Conservation (phyloP, 108 stramenopile species). For the Cyclotella sp. region DNA sequence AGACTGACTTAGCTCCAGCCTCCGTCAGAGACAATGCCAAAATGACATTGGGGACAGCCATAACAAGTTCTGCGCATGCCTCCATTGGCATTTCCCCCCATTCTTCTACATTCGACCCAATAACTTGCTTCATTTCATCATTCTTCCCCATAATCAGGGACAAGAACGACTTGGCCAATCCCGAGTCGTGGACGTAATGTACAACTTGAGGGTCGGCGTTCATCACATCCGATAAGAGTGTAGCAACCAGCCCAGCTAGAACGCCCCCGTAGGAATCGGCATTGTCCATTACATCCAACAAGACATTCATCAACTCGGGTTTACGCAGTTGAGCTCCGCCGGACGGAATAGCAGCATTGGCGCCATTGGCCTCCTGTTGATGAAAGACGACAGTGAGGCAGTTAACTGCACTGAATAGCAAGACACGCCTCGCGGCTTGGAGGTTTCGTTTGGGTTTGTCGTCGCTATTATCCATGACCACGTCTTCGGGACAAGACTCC, state of each 20-base stretch:
- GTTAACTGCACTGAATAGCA: conserved; percentile 83
- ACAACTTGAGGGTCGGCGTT: conserved; percentile 89
- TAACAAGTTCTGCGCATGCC: conserved; percentile 85
- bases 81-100: conserved; percentile 61
- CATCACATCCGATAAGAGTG: conserved; percentile 87
- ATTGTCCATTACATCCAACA: conserved; percentile 74
- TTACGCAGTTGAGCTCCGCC: conserved; percentile 70
- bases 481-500: conserved; percentile 21
- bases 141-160: conserved; percentile 56
- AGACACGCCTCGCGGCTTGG: conserved; percentile 67
- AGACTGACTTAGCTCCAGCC: conserved; percentile 75
- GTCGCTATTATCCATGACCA: not conserved
- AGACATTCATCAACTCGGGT: conserved; percentile 60
- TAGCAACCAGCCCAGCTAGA: conserved; percentile 69
- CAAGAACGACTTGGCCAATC: conserved; percentile 79
- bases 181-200: conserved; percentile 78
- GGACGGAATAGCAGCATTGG: conserved; percentile 56
- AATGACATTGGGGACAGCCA: conserved; percentile 91
- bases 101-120: conserved; percentile 30
- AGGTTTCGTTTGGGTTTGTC: conserved; percentile 21
- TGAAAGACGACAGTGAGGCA: conserved; percentile 89
- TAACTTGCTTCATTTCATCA: conserved; percentile 18
- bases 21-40: conserved; percentile 89
- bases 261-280: conserved; percentile 76
- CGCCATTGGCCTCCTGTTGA: conserved; percentile 58